Conservation (phyloP, 202 grass and related monocot species). For the Carex arenaria region DNA sequence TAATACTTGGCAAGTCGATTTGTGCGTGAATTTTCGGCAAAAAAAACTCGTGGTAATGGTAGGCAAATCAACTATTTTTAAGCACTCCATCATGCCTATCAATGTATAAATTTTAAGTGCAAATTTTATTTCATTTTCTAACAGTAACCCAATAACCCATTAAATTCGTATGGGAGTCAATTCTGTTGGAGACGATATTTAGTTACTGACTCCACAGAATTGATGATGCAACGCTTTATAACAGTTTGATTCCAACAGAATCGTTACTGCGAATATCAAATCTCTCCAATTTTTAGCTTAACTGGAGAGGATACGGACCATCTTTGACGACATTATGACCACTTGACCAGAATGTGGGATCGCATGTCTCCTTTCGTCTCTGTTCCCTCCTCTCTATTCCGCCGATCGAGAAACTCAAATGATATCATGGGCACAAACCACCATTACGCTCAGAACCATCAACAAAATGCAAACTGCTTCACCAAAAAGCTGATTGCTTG, state of each 20-base stretch:
- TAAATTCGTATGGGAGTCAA: no score
- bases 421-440: background rate
- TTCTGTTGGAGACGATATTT: no score
- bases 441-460: constrained; percentile 9
- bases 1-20: background rate
- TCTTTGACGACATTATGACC: background rate
- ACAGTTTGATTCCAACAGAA: no score
- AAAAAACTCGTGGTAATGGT: background rate
- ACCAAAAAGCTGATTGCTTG: constrained; percentile 47
- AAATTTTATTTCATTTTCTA: background rate
- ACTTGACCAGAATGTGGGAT: background rate
- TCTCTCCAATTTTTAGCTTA: constrained; percentile 4
- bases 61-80: background rate
- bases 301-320: background rate
- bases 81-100: background rate
- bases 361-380: background rate
- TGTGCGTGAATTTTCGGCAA: background rate
- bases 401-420: background rate
- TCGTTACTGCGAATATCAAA: background rate
- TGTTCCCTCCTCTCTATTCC: background rate
- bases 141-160: background rate
- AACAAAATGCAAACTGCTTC: constrained; percentile 8
- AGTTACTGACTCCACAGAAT: background rate
- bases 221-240: no score
- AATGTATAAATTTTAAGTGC: background rate